Evolutionary conservation across 441 rosid genomes (phyloP), one percentile per base, ranked within the genome.

Genomic region (Aquilaria agallochum): DNA sequence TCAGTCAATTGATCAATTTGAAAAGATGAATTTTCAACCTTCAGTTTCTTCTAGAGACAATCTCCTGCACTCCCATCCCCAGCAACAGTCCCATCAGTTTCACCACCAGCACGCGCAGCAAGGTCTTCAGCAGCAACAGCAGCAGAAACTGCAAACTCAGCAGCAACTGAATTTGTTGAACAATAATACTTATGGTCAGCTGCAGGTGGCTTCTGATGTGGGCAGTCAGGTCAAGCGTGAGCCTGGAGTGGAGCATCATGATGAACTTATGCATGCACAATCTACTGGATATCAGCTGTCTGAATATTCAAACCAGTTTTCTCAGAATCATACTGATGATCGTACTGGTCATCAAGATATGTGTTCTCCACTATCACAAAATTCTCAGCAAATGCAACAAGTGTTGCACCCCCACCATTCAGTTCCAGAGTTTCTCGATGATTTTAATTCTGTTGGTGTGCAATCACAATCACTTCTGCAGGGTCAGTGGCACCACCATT

Each of bases 271-370:
- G 63, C 88, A 76, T 64, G 75, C 90, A 11, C 92, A 84, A 77
- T 75, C 80, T 69, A 62, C 86, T 61, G 93, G 85, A 58, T 88
- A 80, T 62, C 88, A 81, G 72, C 80, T 87, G 34, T 71, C 90
- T 50, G 95, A 86, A 67, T 60, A 83, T 70, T 96, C 85, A 77
- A 89, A 80, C 65, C 96, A 86, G 55, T 86, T 82, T 63, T 93
- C 81, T 76, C 89, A 83, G 62, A 87, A 76, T 70, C 70, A 79
- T 62, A 72, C 82, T 68, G 96, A 85, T 56, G 87, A 84, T 31
- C 78, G 58, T 61, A 70, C 90, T 67, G 74, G 71, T 64, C 88
- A 80, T 75, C 79, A 75, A 66, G 89, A 75, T 62, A 71, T 77
- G 57, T 62, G 74, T 78, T 64, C 84, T 20, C 69, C 94, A 64